Conservation (phyloP, 768 basidiomycete species). For the Podaxis pistillaris region DNA sequence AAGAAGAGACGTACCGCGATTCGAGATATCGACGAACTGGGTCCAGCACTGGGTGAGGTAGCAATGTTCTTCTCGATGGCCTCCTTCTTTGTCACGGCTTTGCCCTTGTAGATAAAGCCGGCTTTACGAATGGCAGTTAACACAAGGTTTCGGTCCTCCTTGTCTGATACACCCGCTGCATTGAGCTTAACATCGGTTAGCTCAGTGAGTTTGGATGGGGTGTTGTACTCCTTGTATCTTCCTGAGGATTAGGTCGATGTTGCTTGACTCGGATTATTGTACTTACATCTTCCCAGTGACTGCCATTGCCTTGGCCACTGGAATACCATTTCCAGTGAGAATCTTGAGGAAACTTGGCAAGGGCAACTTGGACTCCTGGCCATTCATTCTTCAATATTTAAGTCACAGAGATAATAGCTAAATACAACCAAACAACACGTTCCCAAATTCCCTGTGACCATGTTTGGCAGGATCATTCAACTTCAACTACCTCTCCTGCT, state of each 20-base stretch:
- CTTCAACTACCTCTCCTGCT: neutral
- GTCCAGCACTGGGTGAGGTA: slow-evolving; percentile 14
- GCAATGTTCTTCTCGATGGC: slow-evolving; percentile 18
- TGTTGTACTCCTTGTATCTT: slow-evolving; percentile 74
- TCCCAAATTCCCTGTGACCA: neutral
- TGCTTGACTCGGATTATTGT: neutral
- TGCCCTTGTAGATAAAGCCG: slow-evolving; percentile 46
- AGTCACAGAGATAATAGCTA: slow-evolving; percentile 7
- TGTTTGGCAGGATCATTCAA: slow-evolving; percentile 3
- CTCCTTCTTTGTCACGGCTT: slow-evolving; percentile 24
- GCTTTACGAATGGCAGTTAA: slow-evolving; percentile 61
- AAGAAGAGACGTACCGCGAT: neutral
- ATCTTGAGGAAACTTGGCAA: slow-evolving; percentile 68
- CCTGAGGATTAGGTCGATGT: slow-evolving; percentile 4
- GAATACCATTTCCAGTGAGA: slow-evolving; percentile 54
- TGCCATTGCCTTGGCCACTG: slow-evolving; percentile 66
- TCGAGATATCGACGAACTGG: slow-evolving; percentile 6
- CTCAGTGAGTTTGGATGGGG: slow-evolving; percentile 51
- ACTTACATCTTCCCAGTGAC: slow-evolving; percentile 69
- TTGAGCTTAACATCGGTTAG: slow-evolving; percentile 62
- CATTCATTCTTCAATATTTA: slow-evolving; percentile 17
- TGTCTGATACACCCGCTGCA: slow-evolving; percentile 56
- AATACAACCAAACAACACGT: slow-evolving; percentile 6
- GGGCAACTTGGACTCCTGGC: slow-evolving; percentile 45
- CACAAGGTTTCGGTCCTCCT: slow-evolving; percentile 61